These are phyloP conservation scores for Nemania sp. DNA, from an alignment of 2,329 filamentous ascomycete genomes.

Conservation along the genomic window DNA sequence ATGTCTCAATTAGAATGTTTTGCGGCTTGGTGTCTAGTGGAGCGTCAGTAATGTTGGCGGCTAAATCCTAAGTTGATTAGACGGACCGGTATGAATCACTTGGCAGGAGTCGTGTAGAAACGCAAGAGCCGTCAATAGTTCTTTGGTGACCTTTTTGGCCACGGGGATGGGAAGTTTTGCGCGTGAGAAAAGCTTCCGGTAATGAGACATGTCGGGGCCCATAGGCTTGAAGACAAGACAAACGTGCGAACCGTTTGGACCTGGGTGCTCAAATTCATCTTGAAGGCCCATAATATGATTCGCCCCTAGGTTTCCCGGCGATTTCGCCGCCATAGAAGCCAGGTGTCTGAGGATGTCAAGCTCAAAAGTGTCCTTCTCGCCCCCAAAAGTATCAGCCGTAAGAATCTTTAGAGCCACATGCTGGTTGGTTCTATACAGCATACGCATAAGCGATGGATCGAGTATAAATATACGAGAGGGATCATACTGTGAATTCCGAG, in stretches of 20 bases:
- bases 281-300: slow-evolving; percentile 7
- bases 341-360: slow-evolving; percentile 1
- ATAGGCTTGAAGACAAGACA: slow-evolving; percentile 5
- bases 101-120: slow-evolving; percentile 13
- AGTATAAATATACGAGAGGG: background rate
- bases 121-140: slow-evolving; percentile 7
- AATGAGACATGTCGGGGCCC: slow-evolving; percentile 5
- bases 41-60: background rate
- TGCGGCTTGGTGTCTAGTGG: slow-evolving; percentile 10
- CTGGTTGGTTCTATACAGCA: slow-evolving; percentile 2
- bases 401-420: slow-evolving; percentile 12
- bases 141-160: slow-evolving; percentile 1
- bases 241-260: background rate
- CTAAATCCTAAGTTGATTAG: background rate
- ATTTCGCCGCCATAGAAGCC: background rate
- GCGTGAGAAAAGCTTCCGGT: slow-evolving; percentile 2
- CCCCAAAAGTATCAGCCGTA: slow-evolving; percentile 5
- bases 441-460: background rate
- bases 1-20: slow-evolving; percentile 9
- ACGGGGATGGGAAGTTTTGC: slow-evolving; percentile 4
- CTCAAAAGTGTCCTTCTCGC: slow-evolving; percentile 4
- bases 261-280: slow-evolving; percentile 3
- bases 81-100: slow-evolving; percentile 13
- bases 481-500: slow-evolving; percentile 4
- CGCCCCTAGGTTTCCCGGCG: background rate